Base-by-base conservation (phyloP, 2,329 filamentous ascomycete genomes). In the Trichoderma asperellum region DNA sequence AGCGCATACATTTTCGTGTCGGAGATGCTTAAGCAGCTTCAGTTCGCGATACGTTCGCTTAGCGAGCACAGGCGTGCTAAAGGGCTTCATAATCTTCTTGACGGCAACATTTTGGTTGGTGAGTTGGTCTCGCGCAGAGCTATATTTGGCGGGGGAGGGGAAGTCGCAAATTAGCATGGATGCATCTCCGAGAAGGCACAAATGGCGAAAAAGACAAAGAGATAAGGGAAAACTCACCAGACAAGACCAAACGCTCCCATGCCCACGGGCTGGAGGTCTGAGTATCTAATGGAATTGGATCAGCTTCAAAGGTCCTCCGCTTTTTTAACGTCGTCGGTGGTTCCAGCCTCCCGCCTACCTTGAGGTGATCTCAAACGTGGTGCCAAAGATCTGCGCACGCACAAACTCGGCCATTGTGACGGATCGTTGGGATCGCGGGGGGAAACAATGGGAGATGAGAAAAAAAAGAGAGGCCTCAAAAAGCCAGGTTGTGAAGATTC, bases 21-120 rank as follows among this genome's bases (percentile, higher is more conserved):
- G 91, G 71, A 99, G 85, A 79, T 99, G 96, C 86, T 98, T 99
- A 77, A 99, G 86, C 72, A 99, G 88, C 86, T 98, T 99, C 79
- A 99, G 85, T 82, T 99, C 96, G 78, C 96, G 91, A 81, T 99
- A 99, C 74, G 96, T 99, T 79, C 96, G 89, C 86, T 99, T 99
- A 70, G 96, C 96, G 59, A 99, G 87, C 70, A 99, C 96, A 1
- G 96, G 94, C n/a, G 96, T 99, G 86, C 94, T 97, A 83, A 99
- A 99, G 11, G 96, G 96, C 86, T 98, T 99, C 95, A 99, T 98
- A 79, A 99, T 99, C 89, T 99, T 99, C 88, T 99, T 99, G 80
- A 99, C 94, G 70, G 96, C 96, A 71, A 99, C 96, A 82, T 94
- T 94, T 82, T 97, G 94, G 80, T 89, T 92, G 71, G 96, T 98